These are phyloP conservation scores for Apiospora marii DNA, from an alignment of 2,329 filamentous ascomycete species.

Conservation along the genomic window DNA sequence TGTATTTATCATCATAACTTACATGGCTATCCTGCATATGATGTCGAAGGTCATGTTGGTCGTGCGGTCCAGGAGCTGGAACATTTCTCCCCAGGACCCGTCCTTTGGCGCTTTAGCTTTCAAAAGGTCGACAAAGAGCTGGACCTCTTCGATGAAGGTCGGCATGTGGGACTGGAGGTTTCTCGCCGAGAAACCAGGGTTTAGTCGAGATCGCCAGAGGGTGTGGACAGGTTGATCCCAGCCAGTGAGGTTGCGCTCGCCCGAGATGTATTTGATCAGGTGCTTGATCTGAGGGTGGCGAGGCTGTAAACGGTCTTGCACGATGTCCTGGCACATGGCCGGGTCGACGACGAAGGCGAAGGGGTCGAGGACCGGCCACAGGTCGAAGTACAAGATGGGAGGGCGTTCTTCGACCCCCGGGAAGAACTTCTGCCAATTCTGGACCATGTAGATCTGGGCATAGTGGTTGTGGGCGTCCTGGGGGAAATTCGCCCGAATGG, in stretches of 20 bases:
- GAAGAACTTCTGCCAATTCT: conserved; percentile 35
- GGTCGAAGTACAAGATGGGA: conserved; percentile 42
- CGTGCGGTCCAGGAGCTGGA: conserved; percentile 35
- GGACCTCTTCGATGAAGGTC: conserved; percentile 37
- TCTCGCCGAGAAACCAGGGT: conserved; percentile 44
- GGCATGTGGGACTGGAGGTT: conserved; percentile 43
- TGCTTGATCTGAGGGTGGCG: conserved; percentile 37
- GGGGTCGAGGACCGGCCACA: conserved; percentile 43
- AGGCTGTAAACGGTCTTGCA: conserved; percentile 40
- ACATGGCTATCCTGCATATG: conserved; percentile 36
- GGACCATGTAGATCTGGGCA: conserved; percentile 29
- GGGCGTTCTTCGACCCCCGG: conserved; percentile 34
- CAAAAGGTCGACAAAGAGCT: conserved; percentile 33
- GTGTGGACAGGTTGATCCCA: conserved; percentile 46
- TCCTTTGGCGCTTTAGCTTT: conserved; percentile 22
- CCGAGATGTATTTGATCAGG: conserved; percentile 38
- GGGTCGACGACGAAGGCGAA: conserved; percentile 45
- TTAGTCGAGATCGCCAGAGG: conserved; percentile 42
- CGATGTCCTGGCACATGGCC: conserved; percentile 43
- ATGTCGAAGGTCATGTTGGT: conserved; percentile 34
- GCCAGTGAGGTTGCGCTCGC: conserved; percentile 41
- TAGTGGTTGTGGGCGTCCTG: conserved; percentile 35
- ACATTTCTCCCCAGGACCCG: conserved; percentile 31
- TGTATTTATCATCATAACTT: conserved; percentile 12
- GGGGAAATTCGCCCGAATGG: conserved; percentile 28